A percentile compares a stretch with the other conserved stretches of the same genome.
These are phyloP conservation scores for Penicillium rolfsii DNA, from an alignment of 2,329 filamentous ascomycete genomes.

Conservation along the genomic window DNA sequence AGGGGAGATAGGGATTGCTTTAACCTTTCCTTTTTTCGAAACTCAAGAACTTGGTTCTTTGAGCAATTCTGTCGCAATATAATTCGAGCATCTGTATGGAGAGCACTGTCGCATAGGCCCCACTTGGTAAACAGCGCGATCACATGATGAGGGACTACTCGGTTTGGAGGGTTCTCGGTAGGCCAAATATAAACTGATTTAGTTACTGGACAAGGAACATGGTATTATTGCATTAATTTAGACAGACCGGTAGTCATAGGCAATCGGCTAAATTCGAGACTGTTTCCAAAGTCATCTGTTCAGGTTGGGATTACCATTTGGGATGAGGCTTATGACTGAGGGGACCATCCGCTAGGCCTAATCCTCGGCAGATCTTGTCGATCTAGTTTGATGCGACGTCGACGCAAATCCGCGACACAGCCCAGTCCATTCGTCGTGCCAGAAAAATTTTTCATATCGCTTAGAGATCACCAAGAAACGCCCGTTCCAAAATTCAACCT, in stretches of 20 bases:
- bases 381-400: slow-evolving; percentile 7
- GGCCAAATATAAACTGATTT: too few relatives aligned
- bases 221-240: too few relatives aligned
- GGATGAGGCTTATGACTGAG: background rate
- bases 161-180: background rate
- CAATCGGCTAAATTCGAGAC: background rate
- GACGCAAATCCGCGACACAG: background rate
- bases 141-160: slow-evolving; percentile 4
- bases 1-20: background rate
- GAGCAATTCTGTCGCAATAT: background rate
- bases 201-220: too few relatives aligned
- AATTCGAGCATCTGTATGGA: background rate
- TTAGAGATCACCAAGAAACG: background rate
- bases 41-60: background rate
- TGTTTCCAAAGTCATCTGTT: too few relatives aligned
- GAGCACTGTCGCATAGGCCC: background rate
- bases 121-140: slow-evolving; percentile 7
- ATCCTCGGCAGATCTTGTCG: slow-evolving; percentile 5
- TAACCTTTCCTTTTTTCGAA: background rate
- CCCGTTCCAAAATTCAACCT: background rate
- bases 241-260: too few relatives aligned
- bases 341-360: slow-evolving; percentile 2
- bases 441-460: background rate
- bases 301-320: background rate
- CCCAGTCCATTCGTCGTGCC: background rate